Percentiles rank a stretch among this genome's conserved stretches.
These are phyloP conservation scores for Xylariomycetidae sp. DNA, from an alignment of 2,329 filamentous ascomycete genomes.

Conservation along the genomic window DNA sequence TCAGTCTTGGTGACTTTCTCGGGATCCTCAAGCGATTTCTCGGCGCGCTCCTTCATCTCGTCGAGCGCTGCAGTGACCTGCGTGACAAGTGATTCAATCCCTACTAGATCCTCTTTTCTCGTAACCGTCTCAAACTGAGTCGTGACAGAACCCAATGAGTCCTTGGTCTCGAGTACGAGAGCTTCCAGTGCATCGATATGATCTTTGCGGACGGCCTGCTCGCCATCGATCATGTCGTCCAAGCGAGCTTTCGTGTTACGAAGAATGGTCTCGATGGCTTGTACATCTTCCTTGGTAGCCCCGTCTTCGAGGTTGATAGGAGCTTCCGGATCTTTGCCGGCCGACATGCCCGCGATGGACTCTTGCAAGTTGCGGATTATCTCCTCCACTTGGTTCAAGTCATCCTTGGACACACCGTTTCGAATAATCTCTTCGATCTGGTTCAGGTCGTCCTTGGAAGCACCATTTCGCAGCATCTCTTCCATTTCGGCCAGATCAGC, in stretches of 20 bases:
- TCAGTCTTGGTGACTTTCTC: slow-evolving; percentile 75
- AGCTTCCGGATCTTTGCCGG: slow-evolving; percentile 12
- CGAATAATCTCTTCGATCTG: slow-evolving; percentile 46
- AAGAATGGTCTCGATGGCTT: slow-evolving; percentile 85
- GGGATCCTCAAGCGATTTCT: slow-evolving; percentile 47
- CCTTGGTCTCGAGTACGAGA: slow-evolving; percentile 65
- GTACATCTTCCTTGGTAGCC: slow-evolving; percentile 75
- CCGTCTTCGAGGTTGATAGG: slow-evolving; percentile 34
- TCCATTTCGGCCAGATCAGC: slow-evolving; percentile 44
- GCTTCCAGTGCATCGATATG: slow-evolving; percentile 61
- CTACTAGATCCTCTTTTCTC: slow-evolving; percentile 71
- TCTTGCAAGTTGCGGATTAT: slow-evolving; percentile 39
- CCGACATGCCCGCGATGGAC: slow-evolving; percentile 28
- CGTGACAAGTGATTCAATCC: slow-evolving; percentile 70
- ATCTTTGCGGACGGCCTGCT: slow-evolving; percentile 62
- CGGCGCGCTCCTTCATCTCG: slow-evolving; percentile 58
- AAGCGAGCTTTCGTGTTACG: slow-evolving; percentile 83
- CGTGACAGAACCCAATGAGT: slow-evolving; percentile 60
- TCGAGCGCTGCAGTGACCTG: slow-evolving; percentile 72
- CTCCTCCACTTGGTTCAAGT: slow-evolving; percentile 36
- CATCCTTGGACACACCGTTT: slow-evolving; percentile 35
- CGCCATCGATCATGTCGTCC: slow-evolving; percentile 71
- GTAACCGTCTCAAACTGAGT: slow-evolving; percentile 64
- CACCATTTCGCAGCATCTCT: slow-evolving; percentile 42
- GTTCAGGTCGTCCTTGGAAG: slow-evolving; percentile 41